Evolutionary conservation across 441 rosid genomes (phyloP).

Genomic region (Populus hybrid): DNA sequence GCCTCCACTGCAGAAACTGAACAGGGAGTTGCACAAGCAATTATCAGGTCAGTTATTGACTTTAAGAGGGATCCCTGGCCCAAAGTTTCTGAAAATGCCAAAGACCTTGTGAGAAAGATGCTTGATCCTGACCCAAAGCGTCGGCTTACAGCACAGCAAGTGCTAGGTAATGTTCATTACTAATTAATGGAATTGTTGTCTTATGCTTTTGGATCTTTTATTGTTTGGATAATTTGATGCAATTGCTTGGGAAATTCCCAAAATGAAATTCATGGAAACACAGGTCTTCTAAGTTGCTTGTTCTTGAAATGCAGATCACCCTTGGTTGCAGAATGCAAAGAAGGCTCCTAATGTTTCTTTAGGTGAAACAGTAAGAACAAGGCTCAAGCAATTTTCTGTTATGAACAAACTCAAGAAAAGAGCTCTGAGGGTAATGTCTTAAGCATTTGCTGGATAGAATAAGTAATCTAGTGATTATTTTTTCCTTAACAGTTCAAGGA

Average conservation of each 20-base stretch:
- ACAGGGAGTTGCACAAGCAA: slow-evolving; percentile 94
- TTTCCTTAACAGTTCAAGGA: not conserved
- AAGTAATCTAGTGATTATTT: not conserved
- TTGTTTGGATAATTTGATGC: not conserved
- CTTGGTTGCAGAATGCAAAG: slow-evolving; percentile 22
- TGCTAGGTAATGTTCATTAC: slow-evolving; percentile 56
- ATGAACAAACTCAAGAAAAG: slow-evolving; percentile 98
- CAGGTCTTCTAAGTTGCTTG: slow-evolving; percentile 8
- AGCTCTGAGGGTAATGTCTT: slow-evolving; percentile 67
- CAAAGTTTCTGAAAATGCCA: slow-evolving; percentile 84
- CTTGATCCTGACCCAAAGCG: slow-evolving; percentile 75
- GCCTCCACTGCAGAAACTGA: slow-evolving; percentile 65
- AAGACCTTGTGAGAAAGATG: slow-evolving; percentile 94
- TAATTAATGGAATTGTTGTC: not conserved
- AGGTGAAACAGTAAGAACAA: slow-evolving; percentile 88
- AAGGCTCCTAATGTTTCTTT: slow-evolving; percentile 79
- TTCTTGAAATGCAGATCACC: slow-evolving; percentile 56
- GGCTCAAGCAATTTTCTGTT: slow-evolving; percentile 84
- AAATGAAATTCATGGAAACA: slow-evolving; percentile 5
- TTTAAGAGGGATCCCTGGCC: slow-evolving; percentile 98
- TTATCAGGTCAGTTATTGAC: slow-evolving; percentile 76
- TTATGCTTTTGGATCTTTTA: slow-evolving; percentile 4
- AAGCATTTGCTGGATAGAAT: not conserved
- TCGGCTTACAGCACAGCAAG: slow-evolving; percentile 85
- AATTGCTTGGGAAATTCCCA: not conserved